These are phyloP conservation scores for Ophiocordyceps camponoti-leonardi DNA, from an alignment of 2,329 filamentous ascomycete species.

Conservation along the genomic window DNA sequence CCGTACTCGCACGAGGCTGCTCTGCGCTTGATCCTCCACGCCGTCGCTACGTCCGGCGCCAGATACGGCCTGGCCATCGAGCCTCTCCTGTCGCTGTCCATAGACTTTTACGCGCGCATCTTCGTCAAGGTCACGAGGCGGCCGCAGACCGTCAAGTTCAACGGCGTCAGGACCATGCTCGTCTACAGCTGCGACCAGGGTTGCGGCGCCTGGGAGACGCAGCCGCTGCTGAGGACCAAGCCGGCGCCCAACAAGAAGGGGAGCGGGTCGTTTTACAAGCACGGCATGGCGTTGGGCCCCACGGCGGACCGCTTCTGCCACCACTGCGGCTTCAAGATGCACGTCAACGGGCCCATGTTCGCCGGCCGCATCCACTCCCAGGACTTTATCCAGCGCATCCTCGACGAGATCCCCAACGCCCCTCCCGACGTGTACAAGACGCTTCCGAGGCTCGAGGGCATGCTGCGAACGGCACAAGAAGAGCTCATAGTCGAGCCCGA, in stretches of 20 bases:
- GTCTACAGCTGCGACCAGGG: slow-evolving; percentile 82
- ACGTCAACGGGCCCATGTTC: slow-evolving; percentile 89
- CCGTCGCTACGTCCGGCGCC: slow-evolving; percentile 62
- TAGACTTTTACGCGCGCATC: slow-evolving; percentile 85
- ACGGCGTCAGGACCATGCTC: slow-evolving; percentile 81
- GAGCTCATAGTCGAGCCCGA: slow-evolving; percentile 34
- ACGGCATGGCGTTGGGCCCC: slow-evolving; percentile 56
- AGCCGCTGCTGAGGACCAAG: slow-evolving; percentile 57
- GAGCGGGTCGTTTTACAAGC: slow-evolving; percentile 56
- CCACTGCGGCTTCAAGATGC: slow-evolving; percentile 75
- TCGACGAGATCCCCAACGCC: slow-evolving; percentile 51
- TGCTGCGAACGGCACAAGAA: slow-evolving; percentile 77
- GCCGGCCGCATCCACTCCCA: slow-evolving; percentile 74
- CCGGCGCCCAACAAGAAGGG: slow-evolving; percentile 53
- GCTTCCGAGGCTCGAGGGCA: slow-evolving; percentile 66
- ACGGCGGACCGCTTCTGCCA: slow-evolving; percentile 49
- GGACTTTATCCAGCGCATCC: slow-evolving; percentile 63
- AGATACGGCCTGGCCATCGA: slow-evolving; percentile 80
- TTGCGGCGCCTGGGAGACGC: slow-evolving; percentile 81
- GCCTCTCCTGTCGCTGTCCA: slow-evolving; percentile 79
- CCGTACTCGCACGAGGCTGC: slow-evolving; percentile 78
- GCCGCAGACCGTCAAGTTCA: slow-evolving; percentile 74
- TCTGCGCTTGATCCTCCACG: slow-evolving; percentile 68
- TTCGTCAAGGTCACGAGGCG: slow-evolving; percentile 73
- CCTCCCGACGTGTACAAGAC: slow-evolving; percentile 63